Conservation (phyloP, 768 basidiomycete species). For the Pholiota conissans region DNA sequence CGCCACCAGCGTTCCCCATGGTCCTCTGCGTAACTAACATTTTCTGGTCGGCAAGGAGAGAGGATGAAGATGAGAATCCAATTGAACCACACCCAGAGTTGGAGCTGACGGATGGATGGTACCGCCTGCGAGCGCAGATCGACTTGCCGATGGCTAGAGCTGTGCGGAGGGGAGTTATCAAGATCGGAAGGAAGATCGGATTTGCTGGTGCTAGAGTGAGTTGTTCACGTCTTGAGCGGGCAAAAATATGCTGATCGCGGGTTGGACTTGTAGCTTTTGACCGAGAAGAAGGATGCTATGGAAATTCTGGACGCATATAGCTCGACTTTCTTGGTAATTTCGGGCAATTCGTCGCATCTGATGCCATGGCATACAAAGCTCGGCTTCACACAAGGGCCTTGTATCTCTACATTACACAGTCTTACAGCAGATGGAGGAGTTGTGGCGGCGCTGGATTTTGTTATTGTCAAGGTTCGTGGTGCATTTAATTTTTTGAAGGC, state of each 20-base stretch:
- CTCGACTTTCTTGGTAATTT: slow-evolving; percentile 62
- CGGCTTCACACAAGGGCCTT: slow-evolving; percentile 70
- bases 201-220: slow-evolving; percentile 79
- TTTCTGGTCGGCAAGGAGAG: slow-evolving; percentile 43
- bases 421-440: slow-evolving; percentile 81
- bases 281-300: slow-evolving; percentile 71
- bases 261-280: slow-evolving; percentile 61
- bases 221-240: slow-evolving; percentile 4
- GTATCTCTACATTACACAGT: slow-evolving; percentile 75
- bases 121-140: slow-evolving; percentile 73
- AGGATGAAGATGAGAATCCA: slow-evolving; percentile 36
- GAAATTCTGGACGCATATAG: slow-evolving; percentile 84
- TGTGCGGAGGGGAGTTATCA: slow-evolving; percentile 61
- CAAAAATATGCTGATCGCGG: neutral
- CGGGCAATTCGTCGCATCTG: slow-evolving; percentile 85
- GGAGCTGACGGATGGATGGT: slow-evolving; percentile 99
- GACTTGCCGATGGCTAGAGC: slow-evolving; percentile 77
- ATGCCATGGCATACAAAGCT: slow-evolving; percentile 88
- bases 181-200: slow-evolving; percentile 81
- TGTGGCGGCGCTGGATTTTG: slow-evolving; percentile 72
- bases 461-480: slow-evolving; percentile 58
- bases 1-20: slow-evolving; percentile 76
- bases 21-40: slow-evolving; percentile 83
- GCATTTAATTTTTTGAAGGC: neutral
- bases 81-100: slow-evolving; percentile 54